phyloP scores from a whole-genome alignment of 2,329 filamentous ascomycete species.

The Colletotrichum destructivum region DNA sequence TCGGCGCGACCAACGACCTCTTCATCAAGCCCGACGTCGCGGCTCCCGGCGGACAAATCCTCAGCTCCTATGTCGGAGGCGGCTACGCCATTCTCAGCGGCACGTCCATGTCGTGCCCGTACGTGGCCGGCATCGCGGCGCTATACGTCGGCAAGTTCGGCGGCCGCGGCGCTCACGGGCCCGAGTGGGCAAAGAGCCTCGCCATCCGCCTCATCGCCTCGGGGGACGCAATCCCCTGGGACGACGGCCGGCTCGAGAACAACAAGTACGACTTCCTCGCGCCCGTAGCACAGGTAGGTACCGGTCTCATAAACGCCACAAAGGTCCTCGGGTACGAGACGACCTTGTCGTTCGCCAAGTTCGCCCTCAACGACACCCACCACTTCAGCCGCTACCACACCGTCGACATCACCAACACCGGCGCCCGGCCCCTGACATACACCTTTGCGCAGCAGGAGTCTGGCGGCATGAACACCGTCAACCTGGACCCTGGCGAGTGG shows the following conservation, averaged over 20 bases:
- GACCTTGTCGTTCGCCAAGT: slow-evolving; percentile 54
- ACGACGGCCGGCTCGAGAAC: slow-evolving; percentile 23
- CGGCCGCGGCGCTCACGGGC: slow-evolving; percentile 52
- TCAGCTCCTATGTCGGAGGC: slow-evolving; percentile 55
- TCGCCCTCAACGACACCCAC: slow-evolving; percentile 61
- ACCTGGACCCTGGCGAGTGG: slow-evolving; percentile 26
- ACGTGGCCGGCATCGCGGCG: slow-evolving; percentile 57
- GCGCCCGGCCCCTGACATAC: slow-evolving; percentile 53
- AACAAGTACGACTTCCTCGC: slow-evolving; percentile 44
- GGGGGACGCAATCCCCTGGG: slow-evolving; percentile 50
- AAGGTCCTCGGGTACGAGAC: slow-evolving; percentile 57
- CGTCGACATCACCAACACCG: slow-evolving; percentile 55
- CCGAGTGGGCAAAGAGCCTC: slow-evolving; percentile 51
- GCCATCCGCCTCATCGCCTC: slow-evolving; percentile 52
- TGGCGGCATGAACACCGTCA: slow-evolving; percentile 43
- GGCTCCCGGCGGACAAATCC: slow-evolving; percentile 57
- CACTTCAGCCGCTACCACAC: slow-evolving; percentile 51
- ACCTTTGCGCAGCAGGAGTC: slow-evolving; percentile 48
- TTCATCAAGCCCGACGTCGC: slow-evolving; percentile 57
- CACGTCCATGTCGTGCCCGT: slow-evolving; percentile 64
- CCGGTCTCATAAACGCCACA: slow-evolving; percentile 58
- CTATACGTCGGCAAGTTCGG: slow-evolving; percentile 55
- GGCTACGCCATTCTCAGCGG: slow-evolving; percentile 59
- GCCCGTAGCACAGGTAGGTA: slow-evolving; percentile 57
- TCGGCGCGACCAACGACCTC: slow-evolving; percentile 58